Conservation (phyloP, 768 basidiomycete genomes). For the Tulasnella sp. region DNA sequence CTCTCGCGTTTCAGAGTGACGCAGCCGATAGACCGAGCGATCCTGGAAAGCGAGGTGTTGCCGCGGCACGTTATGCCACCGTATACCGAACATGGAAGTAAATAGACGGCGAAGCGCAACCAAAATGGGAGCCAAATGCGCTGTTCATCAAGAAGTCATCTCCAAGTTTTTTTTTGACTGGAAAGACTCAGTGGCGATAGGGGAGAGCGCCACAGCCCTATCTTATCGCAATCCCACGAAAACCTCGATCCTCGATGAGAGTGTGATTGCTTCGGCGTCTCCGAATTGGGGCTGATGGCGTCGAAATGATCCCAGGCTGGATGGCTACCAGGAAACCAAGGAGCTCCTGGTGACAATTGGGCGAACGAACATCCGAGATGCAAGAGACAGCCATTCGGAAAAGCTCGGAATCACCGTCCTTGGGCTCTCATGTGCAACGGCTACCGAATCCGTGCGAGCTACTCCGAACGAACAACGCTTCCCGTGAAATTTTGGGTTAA, state of each 20-base stretch:
- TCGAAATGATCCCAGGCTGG: neutral
- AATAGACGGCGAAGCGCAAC: neutral
- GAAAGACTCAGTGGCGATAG: neutral
- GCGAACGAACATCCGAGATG: neutral
- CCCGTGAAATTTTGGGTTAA: neutral
- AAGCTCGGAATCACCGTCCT: neutral
- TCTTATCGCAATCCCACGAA: neutral
- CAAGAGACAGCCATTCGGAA: constrained; percentile 7
- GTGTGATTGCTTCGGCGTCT: neutral
- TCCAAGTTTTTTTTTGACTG: neutral
- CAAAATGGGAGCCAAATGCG: neutral
- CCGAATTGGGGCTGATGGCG: constrained; percentile 9
- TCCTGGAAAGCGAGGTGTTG: neutral
- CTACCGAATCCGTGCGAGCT: neutral
- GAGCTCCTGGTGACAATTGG: neutral
- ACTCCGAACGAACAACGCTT: neutral
- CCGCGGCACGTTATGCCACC: neutral
- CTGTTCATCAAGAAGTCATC: neutral
- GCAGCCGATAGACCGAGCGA: neutral
- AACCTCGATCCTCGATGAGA: neutral
- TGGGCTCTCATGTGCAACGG: neutral
- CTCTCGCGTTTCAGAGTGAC: neutral
- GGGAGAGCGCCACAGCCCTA: neutral
- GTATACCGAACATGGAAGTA: neutral
- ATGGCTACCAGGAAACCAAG: neutral